Conservation (phyloP, 495 filamentous ascomycete genomes). For the Articulospora tetracladia region DNA sequence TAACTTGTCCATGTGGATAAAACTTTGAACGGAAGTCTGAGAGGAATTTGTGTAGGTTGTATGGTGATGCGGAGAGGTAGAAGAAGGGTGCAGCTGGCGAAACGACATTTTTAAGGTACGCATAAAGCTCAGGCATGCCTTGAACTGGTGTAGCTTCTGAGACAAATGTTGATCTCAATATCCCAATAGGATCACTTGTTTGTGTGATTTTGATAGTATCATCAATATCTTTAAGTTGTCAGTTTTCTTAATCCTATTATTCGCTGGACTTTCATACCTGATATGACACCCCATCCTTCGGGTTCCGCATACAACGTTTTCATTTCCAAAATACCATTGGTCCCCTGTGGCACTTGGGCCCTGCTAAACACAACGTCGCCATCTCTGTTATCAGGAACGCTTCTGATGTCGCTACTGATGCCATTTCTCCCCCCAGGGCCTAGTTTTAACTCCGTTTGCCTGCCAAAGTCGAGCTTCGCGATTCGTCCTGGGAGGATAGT, state of each 20-base stretch:
- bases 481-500: constrained; percentile 63
- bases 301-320: constrained; percentile 69
- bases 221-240: constrained; percentile 65
- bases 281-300: constrained; percentile 84
- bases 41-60: constrained; percentile 93
- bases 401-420: constrained; percentile 57
- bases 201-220: constrained; percentile 93
- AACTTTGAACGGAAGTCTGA: constrained; percentile 61
- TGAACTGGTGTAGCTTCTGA: constrained; percentile 63
- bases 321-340: constrained; percentile 48
- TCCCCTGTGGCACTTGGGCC: constrained; percentile 43
- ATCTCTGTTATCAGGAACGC: constrained; percentile 34
- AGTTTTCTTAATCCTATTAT: constrained; percentile 8
- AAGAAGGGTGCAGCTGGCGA: constrained; percentile 71
- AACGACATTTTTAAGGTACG: constrained; percentile 48
- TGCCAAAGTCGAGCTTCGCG: constrained; percentile 53
- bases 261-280: constrained; percentile 40
- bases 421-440: constrained; percentile 69
- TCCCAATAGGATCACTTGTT: constrained; percentile 72
- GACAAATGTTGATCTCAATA: constrained; percentile 79
- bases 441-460: constrained; percentile 45
- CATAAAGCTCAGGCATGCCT: constrained; percentile 85
- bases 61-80: constrained; percentile 91
- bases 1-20: constrained; percentile 74
- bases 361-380: constrained; percentile 38